Evolutionary conservation across 2,329 filamentous ascomycete species (phyloP).

Genomic region (Bipolaris bicolor): DNA sequence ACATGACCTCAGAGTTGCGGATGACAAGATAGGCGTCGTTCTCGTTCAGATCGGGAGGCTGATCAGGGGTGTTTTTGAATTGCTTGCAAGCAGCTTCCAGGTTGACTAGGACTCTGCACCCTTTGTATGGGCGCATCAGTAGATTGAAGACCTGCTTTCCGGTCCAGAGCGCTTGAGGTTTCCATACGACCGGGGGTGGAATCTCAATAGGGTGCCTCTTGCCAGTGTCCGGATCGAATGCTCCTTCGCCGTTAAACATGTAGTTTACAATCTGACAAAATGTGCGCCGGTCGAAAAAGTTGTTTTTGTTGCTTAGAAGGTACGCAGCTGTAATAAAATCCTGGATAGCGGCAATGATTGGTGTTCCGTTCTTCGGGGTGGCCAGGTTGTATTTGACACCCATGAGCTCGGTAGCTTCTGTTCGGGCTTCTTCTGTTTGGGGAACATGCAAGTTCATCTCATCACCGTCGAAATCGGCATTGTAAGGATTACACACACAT

Average conservation of each 20-base stretch:
- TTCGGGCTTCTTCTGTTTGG: slow-evolving; percentile 94
- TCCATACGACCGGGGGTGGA: slow-evolving; percentile 83
- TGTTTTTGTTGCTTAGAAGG: slow-evolving; percentile 87
- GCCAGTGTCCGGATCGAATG: slow-evolving; percentile 55
- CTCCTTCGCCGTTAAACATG: slow-evolving; percentile 79
- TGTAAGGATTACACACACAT: slow-evolving; percentile 97
- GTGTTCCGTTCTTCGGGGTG: slow-evolving; percentile 96
- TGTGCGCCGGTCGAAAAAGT: slow-evolving; percentile 85
- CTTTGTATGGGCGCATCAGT: slow-evolving; percentile 84
- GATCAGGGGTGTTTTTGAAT: slow-evolving; percentile 68
- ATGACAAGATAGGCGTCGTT: slow-evolving; percentile 87
- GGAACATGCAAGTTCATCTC: slow-evolving; percentile 99
- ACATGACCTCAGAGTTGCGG: slow-evolving; percentile 97
- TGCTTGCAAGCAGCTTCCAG: slow-evolving; percentile 90
- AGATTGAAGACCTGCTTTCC: slow-evolving; percentile 96
- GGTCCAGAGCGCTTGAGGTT: slow-evolving; percentile 89
- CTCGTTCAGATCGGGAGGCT: slow-evolving; percentile 76
- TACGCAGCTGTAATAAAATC: slow-evolving; percentile 98
- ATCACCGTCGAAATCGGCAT: slow-evolving; percentile 98
- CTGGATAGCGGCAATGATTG: slow-evolving; percentile 98
- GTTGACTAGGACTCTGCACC: slow-evolving; percentile 84
- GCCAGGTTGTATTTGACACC: slow-evolving; percentile 95
- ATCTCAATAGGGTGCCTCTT: slow-evolving; percentile 73
- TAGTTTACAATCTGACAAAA: slow-evolving; percentile 91
- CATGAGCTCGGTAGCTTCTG: slow-evolving; percentile 96